Base-by-base conservation (phyloP, 371 early-diverging fungal genomes). In the Fennellomyces sp. region DNA sequence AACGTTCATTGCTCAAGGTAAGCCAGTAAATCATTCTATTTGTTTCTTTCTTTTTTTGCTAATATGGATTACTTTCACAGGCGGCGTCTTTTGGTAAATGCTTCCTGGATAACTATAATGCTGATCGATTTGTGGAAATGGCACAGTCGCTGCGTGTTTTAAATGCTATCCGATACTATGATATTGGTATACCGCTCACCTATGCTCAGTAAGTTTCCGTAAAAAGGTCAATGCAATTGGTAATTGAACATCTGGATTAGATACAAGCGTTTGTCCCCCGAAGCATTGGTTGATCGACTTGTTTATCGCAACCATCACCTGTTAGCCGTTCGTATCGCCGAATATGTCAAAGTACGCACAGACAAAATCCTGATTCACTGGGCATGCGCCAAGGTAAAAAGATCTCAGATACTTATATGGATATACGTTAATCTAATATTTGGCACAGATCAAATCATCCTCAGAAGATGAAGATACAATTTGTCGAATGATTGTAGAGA, bases 31-130 rank as follows among this genome's bases (percentile, higher is more conserved):
- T 7, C 3, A 7, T 6, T 3, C 23, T 48, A 33, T 8, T 33
- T 6, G 35, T 33, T 33, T 33, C 35, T 33, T 33, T 33, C 13
- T 33, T 33, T 23, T 33, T n/a, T 29, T 21, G 13, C 23, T 21
- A n/a, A n/a, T n/a, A n/a, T n/a, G n/a, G n/a, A n/a, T n/a, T n/a
- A n/a, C 28, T 47, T 52, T 26, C 21, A 45, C n/a, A 91, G 81
- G 96, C 99, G 0, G 97, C 98, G 0, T 94, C 96, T 0, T 94
- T 97, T 78, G 99, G 99, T 29, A 97, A 97, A 73, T 84, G 90
- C 50, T 98, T 96, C 58, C 58, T 97, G 56, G 90, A 93, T 17
- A 75, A 84, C 11, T 95, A 93, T 63, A 89, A 93, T 59, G 86
- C 94, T 0, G 89, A 91, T 58, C 83, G 82, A 26, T 94, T 97